A percentile compares a stretch with the other conserved stretches of the same genome.
Evolutionary conservation across 768 basidiomycete species (phyloP).

Genomic region (Boletus rex-veris): DNA sequence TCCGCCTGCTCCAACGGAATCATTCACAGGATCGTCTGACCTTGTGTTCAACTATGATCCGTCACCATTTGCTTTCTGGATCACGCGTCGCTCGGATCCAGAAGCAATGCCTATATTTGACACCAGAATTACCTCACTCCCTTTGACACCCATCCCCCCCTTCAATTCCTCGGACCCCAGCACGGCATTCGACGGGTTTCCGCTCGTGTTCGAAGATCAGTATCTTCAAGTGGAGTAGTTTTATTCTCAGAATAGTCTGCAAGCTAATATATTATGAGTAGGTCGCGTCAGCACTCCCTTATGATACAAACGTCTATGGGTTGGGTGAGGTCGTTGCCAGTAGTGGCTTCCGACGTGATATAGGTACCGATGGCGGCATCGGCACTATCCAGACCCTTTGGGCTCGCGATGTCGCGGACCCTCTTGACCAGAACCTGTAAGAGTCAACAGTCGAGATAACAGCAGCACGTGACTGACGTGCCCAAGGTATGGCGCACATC

Average conservation of each 20-base stretch:
- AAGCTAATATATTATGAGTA: constrained; percentile 16
- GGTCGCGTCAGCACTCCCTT: constrained; percentile 64
- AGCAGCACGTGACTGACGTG: neutral
- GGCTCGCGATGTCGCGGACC: constrained; percentile 65
- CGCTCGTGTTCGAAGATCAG: constrained; percentile 75
- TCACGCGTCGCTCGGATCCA: constrained; percentile 63
- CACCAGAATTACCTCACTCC: constrained; percentile 61
- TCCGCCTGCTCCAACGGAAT: constrained; percentile 35
- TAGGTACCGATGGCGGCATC: constrained; percentile 44
- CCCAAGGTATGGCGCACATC: constrained; percentile 63
- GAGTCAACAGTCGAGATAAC: constrained; percentile 17
- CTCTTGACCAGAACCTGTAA: constrained; percentile 64
- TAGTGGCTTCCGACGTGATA: constrained; percentile 63
- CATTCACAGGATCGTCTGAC: constrained; percentile 47
- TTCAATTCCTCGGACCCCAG: constrained; percentile 46
- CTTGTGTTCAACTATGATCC: constrained; percentile 64
- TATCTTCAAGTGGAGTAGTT: constrained; percentile 58
- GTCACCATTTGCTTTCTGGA: constrained; percentile 76
- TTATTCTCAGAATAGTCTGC: neutral
- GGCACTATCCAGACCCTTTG: constrained; percentile 68
- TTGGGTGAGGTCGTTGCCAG: constrained; percentile 70
- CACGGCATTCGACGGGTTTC: constrained; percentile 59
- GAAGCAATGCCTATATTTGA: constrained; percentile 61
- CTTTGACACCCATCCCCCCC: constrained; percentile 54
- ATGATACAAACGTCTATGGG: constrained; percentile 71